Base-by-base conservation (phyloP, 2,329 filamentous ascomycete species). In the Rasamsonia emersonii region DNA sequence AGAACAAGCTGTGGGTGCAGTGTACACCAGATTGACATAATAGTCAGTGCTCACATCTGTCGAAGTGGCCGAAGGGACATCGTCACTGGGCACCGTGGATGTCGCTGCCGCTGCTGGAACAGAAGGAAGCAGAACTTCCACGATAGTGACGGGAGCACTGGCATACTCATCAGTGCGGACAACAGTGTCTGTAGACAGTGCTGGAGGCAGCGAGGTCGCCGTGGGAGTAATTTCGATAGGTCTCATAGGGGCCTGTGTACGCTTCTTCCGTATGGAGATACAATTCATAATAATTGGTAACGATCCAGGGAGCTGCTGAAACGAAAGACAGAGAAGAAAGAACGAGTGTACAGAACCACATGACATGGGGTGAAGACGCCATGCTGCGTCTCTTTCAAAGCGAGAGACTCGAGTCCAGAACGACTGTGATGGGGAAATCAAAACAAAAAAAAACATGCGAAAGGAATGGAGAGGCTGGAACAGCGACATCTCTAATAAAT, bases 261-360 rank as follows among this genome's bases (percentile, higher is more conserved):
- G 20, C 20, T 5, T 37, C 19, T 9, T 30, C 9, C 2, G 44
- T 47, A 7, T 28, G 27, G 18, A 36, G 13, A 6, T 37, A 30
- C 24, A 42, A 34, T 34, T 53, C 40, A 16, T 47, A 53, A 31
- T 40, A 31, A 20, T 49, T 44, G 3, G 52, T 55, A 19, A 48
- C 46, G 16, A 55, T 48, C 52, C 52, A 55, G 7, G 52, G 52
- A 5, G 39, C 42, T 2, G 50, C 50, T 10, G 34, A 14, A 39
- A 43, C 43, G 35, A 47, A 35, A 7, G 44, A 39, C 30, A 40
- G 30, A 21, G 30, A 31, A 19, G 35, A 37, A 41, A 45, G 27
- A 44, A n/a, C n/a, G n/a, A n/a, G n/a, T n/a, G n/a, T n/a, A n/a
- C n/a, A n/a, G n/a, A n/a, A n/a, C n/a, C n/a, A n/a, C n/a, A n/a